These are phyloP conservation scores for Thielaviopsis populi DNA, from an alignment of 2,329 filamentous ascomycete species.

Conservation along the genomic window DNA sequence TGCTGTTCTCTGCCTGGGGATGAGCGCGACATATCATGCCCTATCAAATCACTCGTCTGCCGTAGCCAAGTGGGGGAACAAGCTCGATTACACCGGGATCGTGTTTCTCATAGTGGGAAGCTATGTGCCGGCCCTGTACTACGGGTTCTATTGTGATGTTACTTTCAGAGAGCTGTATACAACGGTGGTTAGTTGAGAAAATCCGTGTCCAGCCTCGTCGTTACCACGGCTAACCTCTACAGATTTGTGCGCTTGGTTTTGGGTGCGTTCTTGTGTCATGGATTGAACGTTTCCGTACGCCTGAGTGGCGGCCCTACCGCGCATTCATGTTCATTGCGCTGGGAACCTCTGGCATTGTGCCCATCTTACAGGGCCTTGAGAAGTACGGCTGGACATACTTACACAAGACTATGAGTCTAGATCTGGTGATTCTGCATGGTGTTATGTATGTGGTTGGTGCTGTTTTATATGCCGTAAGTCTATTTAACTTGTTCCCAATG, in stretches of 20 bases:
- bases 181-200: constrained; percentile 43
- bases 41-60: constrained; percentile 68
- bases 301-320: constrained; percentile 69
- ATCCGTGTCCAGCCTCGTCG: neutral
- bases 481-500: constrained; percentile 1
- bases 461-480: constrained; percentile 62
- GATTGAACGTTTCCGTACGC: constrained; percentile 69
- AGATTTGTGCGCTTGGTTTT: constrained; percentile 68
- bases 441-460: constrained; percentile 75
- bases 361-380: constrained; percentile 59
- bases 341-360: constrained; percentile 69
- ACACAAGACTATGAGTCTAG: constrained; percentile 59
- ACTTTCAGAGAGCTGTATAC: constrained; percentile 56
- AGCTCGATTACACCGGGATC: constrained; percentile 89
- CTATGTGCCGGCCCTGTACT: constrained; percentile 78
- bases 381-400: constrained; percentile 54
- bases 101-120: constrained; percentile 82
- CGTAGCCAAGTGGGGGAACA: constrained; percentile 74
- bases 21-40: constrained; percentile 75
- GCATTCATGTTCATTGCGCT: constrained; percentile 81
- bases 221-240: neutral
- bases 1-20: constrained; percentile 56
- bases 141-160: constrained; percentile 63
- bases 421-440: constrained; percentile 68
- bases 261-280: constrained; percentile 65